These are phyloP conservation scores for Amaranthus tricolor DNA, from an alignment of 179 eudicot genomes.

Conservation along the genomic window DNA sequence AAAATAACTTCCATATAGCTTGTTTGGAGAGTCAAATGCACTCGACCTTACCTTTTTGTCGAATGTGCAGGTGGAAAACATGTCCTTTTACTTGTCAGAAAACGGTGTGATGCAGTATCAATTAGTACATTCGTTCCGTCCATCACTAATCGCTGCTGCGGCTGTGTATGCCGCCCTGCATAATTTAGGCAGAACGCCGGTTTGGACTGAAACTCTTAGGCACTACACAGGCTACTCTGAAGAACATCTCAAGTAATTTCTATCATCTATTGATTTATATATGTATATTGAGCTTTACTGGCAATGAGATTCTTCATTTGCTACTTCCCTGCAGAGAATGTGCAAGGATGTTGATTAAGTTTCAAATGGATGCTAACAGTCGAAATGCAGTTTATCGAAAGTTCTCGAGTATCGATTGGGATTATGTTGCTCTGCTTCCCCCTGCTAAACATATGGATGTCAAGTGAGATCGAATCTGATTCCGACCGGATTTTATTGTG, in stretches of 20 bases:
- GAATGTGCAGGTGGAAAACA: constrained; percentile 58
- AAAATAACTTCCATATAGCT: not conserved
- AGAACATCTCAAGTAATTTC: constrained; percentile 45
- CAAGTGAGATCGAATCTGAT: constrained; percentile 12
- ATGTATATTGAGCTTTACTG: not conserved
- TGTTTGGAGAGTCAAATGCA: not conserved
- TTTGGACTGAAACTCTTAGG: constrained; percentile 67
- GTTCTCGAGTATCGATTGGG: constrained; percentile 46
- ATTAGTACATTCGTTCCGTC: constrained; percentile 37
- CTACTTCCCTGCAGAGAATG: constrained; percentile 47
- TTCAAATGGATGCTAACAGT: constrained; percentile 42
- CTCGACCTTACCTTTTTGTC: no score
- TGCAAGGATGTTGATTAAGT: constrained; percentile 49
- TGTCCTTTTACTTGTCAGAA: constrained; percentile 73
- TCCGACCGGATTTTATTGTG: not conserved
- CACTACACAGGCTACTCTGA: constrained; percentile 70
- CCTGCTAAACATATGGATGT: constrained; percentile 33
- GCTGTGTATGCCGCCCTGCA: constrained; percentile 67
- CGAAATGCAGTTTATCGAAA: constrained; percentile 61
- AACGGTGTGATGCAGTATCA: constrained; percentile 58
- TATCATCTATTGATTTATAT: no score
- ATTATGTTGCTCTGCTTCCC: constrained; percentile 65
- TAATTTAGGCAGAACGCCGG: constrained; percentile 47
- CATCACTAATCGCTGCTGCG: constrained; percentile 79
- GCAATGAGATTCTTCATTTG: not conserved